phyloP scores from a whole-genome alignment of 441 rosid species.

The Melastoma candidum region DNA sequence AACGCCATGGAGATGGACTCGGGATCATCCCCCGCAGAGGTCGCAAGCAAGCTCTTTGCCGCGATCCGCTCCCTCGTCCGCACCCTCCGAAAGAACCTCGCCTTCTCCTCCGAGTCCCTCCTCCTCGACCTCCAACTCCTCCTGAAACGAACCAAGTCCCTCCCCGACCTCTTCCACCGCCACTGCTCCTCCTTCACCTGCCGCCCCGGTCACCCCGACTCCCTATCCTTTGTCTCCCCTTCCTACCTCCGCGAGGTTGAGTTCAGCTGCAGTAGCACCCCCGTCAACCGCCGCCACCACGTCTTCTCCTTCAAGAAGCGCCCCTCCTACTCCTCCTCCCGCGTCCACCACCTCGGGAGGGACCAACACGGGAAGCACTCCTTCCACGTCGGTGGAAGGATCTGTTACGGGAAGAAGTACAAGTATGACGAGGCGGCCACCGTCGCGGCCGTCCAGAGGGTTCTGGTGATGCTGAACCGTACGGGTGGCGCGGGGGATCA shows the following conservation, averaged over 20 bases:
- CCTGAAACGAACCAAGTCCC: slow-evolving; percentile 49
- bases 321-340: neutral
- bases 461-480: slow-evolving; percentile 12
- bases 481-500: slow-evolving; percentile 15
- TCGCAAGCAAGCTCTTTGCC: slow-evolving; percentile 34
- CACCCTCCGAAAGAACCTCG: slow-evolving; percentile 43
- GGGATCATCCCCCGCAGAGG: slow-evolving; percentile 23
- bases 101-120: slow-evolving; percentile 25
- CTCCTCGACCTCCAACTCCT: slow-evolving; percentile 35
- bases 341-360: slow-evolving; percentile 14
- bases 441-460: slow-evolving; percentile 13
- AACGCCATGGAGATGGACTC: slow-evolving; percentile 27
- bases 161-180: slow-evolving; percentile 38
- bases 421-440: slow-evolving; percentile 12
- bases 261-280: slow-evolving; percentile 79
- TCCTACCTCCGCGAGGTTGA: slow-evolving; percentile 54
- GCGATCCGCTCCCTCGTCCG: slow-evolving; percentile 30
- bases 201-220: slow-evolving; percentile 29
- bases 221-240: slow-evolving; percentile 26
- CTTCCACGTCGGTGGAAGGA: slow-evolving; percentile 7
- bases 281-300: slow-evolving; percentile 27
- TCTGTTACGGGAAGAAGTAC: neutral
- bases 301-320: slow-evolving; percentile 6
- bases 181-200: slow-evolving; percentile 39
- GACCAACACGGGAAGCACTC: slow-evolving; percentile 6